Percentiles rank a stretch among this genome's conserved stretches.
Evolutionary conservation across 495 filamentous ascomycete species (phyloP).

Genomic region (Lepraria neglecta): DNA sequence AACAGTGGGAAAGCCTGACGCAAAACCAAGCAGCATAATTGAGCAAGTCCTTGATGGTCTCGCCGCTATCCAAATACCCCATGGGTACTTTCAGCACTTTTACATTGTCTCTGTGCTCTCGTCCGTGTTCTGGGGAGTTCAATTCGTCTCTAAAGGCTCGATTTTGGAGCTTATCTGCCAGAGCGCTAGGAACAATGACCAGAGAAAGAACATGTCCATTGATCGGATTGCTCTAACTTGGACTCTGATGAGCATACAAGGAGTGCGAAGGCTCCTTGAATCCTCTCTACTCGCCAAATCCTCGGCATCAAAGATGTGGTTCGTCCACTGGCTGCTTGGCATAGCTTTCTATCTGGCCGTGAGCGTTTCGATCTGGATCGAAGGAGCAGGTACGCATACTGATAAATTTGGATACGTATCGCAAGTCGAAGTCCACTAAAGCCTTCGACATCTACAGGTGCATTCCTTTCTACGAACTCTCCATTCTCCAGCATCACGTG

Average conservation of each 20-base stretch:
- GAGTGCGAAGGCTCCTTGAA: slow-evolving; percentile 67
- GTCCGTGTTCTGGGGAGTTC: slow-evolving; percentile 69
- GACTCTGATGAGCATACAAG: slow-evolving; percentile 68
- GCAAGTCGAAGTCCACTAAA: not conserved
- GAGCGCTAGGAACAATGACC: not conserved
- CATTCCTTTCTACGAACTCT: slow-evolving; percentile 31
- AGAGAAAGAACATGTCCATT: slow-evolving; percentile 49
- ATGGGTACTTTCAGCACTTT: slow-evolving; percentile 82
- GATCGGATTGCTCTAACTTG: slow-evolving; percentile 63
- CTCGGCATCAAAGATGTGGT: slow-evolving; percentile 71
- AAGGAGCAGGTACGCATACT: slow-evolving; percentile 60
- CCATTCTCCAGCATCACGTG: slow-evolving; percentile 35
- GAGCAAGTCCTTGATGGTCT: slow-evolving; percentile 44
- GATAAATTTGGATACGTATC: not conserved
- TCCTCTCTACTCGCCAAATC: slow-evolving; percentile 55
- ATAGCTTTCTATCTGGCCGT: slow-evolving; percentile 68
- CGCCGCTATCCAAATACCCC: slow-evolving; percentile 60
- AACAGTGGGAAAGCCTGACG: not conserved
- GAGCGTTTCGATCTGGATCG: slow-evolving; percentile 75
- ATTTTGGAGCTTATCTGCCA: slow-evolving; percentile 34
- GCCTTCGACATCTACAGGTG: slow-evolving; percentile 24
- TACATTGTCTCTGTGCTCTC: slow-evolving; percentile 66
- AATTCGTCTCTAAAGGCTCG: slow-evolving; percentile 54
- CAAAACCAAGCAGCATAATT: slow-evolving; percentile 6
- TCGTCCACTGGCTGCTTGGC: slow-evolving; percentile 74